Percentiles rank a stretch among this genome's conserved stretches.
Conservation (phyloP, 106 monocot species). For the Dendrobium catenatum region DNA sequence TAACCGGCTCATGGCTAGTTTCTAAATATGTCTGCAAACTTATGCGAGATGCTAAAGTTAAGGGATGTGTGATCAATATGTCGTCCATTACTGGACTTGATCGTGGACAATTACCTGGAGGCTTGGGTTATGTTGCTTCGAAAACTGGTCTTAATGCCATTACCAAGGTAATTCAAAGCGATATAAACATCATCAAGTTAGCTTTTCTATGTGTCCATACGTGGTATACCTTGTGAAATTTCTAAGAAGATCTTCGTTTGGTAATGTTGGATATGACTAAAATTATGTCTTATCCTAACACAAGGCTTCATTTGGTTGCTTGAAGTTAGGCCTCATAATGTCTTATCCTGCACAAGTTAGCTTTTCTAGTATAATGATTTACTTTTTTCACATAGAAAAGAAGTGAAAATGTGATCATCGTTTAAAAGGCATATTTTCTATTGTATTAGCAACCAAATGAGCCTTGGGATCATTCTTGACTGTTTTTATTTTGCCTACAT, state of each 20-base stretch:
- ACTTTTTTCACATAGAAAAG: no score
- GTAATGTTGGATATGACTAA: not conserved
- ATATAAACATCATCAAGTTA: not conserved
- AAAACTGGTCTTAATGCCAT: slow-evolving; percentile 48
- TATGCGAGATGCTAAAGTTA: slow-evolving; percentile 53
- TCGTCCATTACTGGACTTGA: slow-evolving; percentile 52
- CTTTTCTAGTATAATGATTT: no score
- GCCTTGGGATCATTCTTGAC: not conserved
- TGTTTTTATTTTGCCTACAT: not conserved
- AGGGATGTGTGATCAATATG: slow-evolving; percentile 64
- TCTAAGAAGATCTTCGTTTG: not conserved
- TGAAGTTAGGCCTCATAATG: no score
- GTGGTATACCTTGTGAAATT: not conserved
- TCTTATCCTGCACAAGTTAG: no score
- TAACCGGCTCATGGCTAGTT: slow-evolving; percentile 67
- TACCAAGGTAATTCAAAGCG: slow-evolving; percentile 37
- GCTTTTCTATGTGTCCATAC: not conserved
- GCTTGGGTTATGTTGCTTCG: slow-evolving; percentile 44
- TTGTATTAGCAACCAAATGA: no score
- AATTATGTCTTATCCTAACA: not conserved
- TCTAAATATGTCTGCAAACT: slow-evolving; percentile 51
- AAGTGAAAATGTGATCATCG: no score
- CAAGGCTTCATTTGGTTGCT: no score
- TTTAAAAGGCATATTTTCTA: no score
- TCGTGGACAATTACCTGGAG: slow-evolving; percentile 62